These are phyloP conservation scores for Geosmithia flava DNA, from an alignment of 2,329 filamentous ascomycete genomes.

Conservation along the genomic window DNA sequence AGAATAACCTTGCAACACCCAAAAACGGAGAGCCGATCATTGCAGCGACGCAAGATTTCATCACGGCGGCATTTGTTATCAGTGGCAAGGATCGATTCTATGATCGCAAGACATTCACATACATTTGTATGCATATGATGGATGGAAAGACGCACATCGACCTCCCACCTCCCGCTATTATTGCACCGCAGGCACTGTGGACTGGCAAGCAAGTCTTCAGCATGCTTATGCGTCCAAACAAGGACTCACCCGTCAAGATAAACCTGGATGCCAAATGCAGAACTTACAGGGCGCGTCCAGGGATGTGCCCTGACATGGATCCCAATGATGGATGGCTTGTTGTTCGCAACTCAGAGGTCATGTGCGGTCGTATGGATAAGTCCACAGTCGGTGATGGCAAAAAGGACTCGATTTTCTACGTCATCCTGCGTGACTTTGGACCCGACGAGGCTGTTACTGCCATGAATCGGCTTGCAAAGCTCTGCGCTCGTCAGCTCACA, in stretches of 20 bases:
- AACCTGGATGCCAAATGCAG: slow-evolving; percentile 91
- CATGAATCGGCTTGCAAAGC: slow-evolving; percentile 87
- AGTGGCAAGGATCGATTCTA: slow-evolving; percentile 91
- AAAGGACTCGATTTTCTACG: slow-evolving; percentile 95
- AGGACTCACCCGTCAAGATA: slow-evolving; percentile 66
- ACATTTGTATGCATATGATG: slow-evolving; percentile 91
- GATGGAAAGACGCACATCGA: slow-evolving; percentile 67
- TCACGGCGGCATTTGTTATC: slow-evolving; percentile 83
- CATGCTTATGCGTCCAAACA: slow-evolving; percentile 80
- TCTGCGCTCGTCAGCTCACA: slow-evolving; percentile 78
- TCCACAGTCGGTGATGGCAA: slow-evolving; percentile 93
- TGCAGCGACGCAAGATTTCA: slow-evolving; percentile 98
- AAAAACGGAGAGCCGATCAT: slow-evolving; percentile 98
- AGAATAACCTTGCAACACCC: slow-evolving; percentile 88
- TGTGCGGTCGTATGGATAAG: slow-evolving; percentile 98
- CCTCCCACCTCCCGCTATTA: slow-evolving; percentile 72
- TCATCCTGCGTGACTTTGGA: slow-evolving; percentile 90
- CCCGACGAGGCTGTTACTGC: slow-evolving; percentile 76
- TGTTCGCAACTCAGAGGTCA: slow-evolving; percentile 89
- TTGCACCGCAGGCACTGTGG: slow-evolving; percentile 82
- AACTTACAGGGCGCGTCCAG: slow-evolving; percentile 55
- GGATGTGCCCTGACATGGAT: slow-evolving; percentile 56
- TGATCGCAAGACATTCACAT: slow-evolving; percentile 76
- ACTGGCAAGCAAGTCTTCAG: slow-evolving; percentile 97
- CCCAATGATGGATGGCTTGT: slow-evolving; percentile 85